phyloP scores from a whole-genome alignment of 768 basidiomycete species.

The Suillus cothurnatus region DNA sequence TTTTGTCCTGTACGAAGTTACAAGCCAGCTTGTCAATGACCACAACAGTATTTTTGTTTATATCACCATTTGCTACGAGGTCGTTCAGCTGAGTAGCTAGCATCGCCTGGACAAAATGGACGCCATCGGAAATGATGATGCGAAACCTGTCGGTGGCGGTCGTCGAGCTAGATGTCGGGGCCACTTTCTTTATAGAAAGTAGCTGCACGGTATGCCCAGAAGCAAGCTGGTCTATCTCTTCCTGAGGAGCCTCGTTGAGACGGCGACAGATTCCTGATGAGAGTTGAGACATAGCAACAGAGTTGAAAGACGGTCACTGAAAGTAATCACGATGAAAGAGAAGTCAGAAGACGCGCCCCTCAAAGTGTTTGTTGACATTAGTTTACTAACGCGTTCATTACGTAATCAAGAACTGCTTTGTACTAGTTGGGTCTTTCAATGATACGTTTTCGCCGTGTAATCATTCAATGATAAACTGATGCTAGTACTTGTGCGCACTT shows the following conservation, averaged over 20 bases:
- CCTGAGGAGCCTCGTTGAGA: constrained; percentile 43
- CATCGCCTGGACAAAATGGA: constrained; percentile 89
- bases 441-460: background rate
- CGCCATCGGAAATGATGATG: constrained; percentile 89
- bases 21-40: constrained; percentile 76
- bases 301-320: background rate
- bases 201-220: constrained; percentile 67
- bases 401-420: constrained; percentile 8
- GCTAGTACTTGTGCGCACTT: no score
- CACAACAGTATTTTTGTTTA: constrained; percentile 70
- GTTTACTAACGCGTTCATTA: constrained; percentile 15
- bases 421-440: no score
- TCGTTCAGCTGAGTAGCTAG: constrained; percentile 88
- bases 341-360: constrained; percentile 11
- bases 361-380: constrained; percentile 7
- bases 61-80: constrained; percentile 61
- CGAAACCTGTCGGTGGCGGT: constrained; percentile 60
- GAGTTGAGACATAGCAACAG: constrained; percentile 48
- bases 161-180: constrained; percentile 31
- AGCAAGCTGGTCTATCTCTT: constrained; percentile 31
- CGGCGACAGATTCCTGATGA: constrained; percentile 57
- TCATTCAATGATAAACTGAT: background rate
- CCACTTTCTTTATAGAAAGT: constrained; percentile 82
- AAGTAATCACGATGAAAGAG: background rate
- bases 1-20: constrained; percentile 82